A percentile compares a stretch with the other conserved stretches of the same genome.
These are phyloP conservation scores for Talaromyces ruber DNA, from an alignment of 495 filamentous ascomycete species.

Conservation along the genomic window DNA sequence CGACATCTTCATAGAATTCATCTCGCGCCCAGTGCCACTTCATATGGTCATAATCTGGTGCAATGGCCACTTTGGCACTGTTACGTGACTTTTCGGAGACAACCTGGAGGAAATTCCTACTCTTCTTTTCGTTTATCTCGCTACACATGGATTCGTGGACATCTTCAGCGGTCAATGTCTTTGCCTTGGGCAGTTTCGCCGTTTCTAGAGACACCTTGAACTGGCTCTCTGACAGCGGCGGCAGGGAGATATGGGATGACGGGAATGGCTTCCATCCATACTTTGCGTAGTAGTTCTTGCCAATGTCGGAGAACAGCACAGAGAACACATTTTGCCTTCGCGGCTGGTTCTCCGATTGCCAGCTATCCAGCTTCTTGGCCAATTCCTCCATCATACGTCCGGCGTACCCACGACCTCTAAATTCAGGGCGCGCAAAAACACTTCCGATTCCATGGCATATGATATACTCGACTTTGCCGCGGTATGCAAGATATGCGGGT, in stretches of 20 bases:
- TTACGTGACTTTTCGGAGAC: conserved; percentile 23
- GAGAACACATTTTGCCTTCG: conserved; percentile 46
- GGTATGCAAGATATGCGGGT: conserved; percentile 49
- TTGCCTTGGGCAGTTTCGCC: conserved; percentile 11
- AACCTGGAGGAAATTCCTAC: conserved; percentile 22
- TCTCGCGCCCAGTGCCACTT: conserved; percentile 84
- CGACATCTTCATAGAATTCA: conserved; percentile 62
- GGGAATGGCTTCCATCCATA: conserved; percentile 71
- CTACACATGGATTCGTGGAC: conserved; percentile 29
- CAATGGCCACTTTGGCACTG: conserved; percentile 47
- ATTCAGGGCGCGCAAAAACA: conserved; percentile 71
- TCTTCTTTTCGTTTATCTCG: conserved; percentile 19
- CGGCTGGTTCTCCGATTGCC: conserved; percentile 35
- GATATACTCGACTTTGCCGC: conserved; percentile 48
- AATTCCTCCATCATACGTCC: conserved; percentile 58
- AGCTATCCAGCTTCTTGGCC: conserved; percentile 40
- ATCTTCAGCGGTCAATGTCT: conserved; percentile 18
- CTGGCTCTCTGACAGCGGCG: conserved; percentile 26
- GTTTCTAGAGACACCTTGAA: conserved; percentile 9
- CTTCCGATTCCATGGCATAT: conserved; percentile 76
- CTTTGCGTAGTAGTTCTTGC: conserved; percentile 80
- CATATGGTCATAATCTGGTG: conserved; percentile 65
- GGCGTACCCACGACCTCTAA: conserved; percentile 71
- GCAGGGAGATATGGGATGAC: conserved; percentile 61
- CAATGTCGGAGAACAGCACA: conserved; percentile 89